Evolutionary conservation across 2,329 filamentous ascomycete genomes (phyloP), one percentile per base, ranked within the genome.

Genomic region (Harringtonia lauricola): DNA sequence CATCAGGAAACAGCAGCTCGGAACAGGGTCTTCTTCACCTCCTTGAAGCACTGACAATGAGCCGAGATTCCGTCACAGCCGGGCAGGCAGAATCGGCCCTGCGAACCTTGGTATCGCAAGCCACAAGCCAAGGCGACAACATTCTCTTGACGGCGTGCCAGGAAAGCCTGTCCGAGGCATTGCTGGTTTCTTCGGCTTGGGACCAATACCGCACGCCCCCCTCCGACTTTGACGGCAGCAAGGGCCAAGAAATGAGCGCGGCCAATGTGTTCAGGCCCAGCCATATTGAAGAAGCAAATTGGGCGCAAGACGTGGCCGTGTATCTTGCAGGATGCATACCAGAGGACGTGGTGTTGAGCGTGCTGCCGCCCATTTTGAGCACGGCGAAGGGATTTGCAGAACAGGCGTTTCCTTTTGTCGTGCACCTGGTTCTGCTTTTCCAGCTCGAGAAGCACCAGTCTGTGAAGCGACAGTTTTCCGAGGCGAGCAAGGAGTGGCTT

Each of bases 341-440:
- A 0, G 65, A 76, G 17, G 81, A 86, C 47, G 74, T 82, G 14
- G 68, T 95, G 3, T 68, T 95, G 34, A 74, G 74, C 12, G 74
- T 82, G 3, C 62, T 96, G 21, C 67, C 74, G 2, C 74, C 76
- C 6, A 72, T 92, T 33, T 65, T 95, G 5, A 61, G 67, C 13
- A 70, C 72, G 13, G 76, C 90, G 22, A 71, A 76, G 34, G 74
- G 76, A 0, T 79, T 95, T 55, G 83, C 88, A 0, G 74, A 81
- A 47, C 74, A 79, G 35, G 69, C 86, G 0, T 81, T 96, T 40
- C 88, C 89, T 0, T 94, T 86, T 51, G 74, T 96, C 42, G 67
- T 94, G 3, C 94, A 98, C 60, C 68, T 95, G 35, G 79, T 88
- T 15, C 69, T 98, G 1, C 66, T 79, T 2, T 73, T 76, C 34